phyloP scores from a whole-genome alignment of 2,329 filamentous ascomycete species.

The Xylaria sp. region DNA sequence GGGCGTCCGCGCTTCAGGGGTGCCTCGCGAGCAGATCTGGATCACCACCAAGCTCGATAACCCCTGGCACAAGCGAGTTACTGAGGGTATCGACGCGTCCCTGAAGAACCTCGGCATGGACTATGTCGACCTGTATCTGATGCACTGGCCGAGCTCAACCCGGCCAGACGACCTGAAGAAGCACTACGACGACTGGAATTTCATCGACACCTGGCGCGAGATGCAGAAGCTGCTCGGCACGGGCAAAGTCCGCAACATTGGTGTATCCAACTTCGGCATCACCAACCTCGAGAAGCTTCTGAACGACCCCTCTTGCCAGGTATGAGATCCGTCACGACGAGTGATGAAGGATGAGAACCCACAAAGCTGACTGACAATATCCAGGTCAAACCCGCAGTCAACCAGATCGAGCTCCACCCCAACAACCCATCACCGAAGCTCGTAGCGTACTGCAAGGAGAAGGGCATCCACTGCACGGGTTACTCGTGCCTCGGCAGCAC shows the following conservation, averaged over 20 bases:
- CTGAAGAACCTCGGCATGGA: constrained; percentile 70
- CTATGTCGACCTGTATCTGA: constrained; percentile 77
- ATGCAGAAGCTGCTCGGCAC: constrained; percentile 75
- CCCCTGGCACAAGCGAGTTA: constrained; percentile 77
- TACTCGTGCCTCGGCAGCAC: constrained; percentile 80
- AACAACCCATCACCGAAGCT: constrained; percentile 85
- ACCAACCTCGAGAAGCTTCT: constrained; percentile 82
- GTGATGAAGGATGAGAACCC: background rate
- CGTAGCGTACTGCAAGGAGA: constrained; percentile 75
- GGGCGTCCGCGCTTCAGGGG: constrained; percentile 71
- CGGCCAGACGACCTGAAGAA: constrained; percentile 72
- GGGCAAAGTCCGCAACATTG: constrained; percentile 82
- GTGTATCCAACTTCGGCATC: constrained; percentile 88
- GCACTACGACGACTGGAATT: constrained; percentile 82
- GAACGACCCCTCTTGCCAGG: constrained; percentile 71
- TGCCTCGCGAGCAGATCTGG: constrained; percentile 74
- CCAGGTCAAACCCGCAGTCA: constrained; percentile 72
- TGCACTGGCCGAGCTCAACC: constrained; percentile 77
- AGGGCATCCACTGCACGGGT: constrained; percentile 79
- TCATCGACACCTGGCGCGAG: constrained; percentile 80
- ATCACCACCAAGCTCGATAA: constrained; percentile 87
- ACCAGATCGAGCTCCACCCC: constrained; percentile 85
- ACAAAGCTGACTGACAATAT: constrained; percentile 4
- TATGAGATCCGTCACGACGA: constrained; percentile 46
- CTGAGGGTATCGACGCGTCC: constrained; percentile 69